Evolutionary conservation across 495 filamentous ascomycete genomes (phyloP), one percentile per base, ranked within the genome.

Genomic region (Aspergillus leporis): DNA sequence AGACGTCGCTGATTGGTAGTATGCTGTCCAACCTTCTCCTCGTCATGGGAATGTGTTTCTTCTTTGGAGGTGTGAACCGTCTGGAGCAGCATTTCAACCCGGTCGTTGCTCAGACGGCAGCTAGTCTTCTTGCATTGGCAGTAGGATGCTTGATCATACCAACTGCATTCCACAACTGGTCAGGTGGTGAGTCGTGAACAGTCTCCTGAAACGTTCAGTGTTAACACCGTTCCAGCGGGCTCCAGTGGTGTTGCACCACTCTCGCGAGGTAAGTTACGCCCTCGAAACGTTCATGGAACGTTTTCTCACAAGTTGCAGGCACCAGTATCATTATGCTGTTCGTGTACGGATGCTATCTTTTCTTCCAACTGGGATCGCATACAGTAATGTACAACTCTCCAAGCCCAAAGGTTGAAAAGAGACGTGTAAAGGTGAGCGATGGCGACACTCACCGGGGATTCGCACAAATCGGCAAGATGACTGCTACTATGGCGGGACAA

Each of bases 1-100:
- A 97, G 71, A 96, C 93, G 0, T 97, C 93, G 3, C 75, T 97
- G 13, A 90, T 97, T 59, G 93, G 93, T 28, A 90, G 85, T 69
- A 96, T 97, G 70, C 75, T 97, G 18, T 96, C 92, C 18, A 97
- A 97, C 69, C 73, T 97, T 51, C 87, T 97, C 5, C 81, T 97
- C 19, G 93, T 97, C 36, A 78, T 97, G 76, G 93, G 93, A 18
- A 93, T 94, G 88, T 92, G 87, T 68, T 97, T 97, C 80, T 91
- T 95, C 74, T 89, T 89, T 51, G 92, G 93, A 31, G 93, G 93
- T 30, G 70, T 94, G 49, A 85, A 88, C 50, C 85, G 93, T 21
- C 60, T 83, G 31, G 89, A 96, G 66, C 93, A 97, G 63, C 86
- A 85, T 69, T 97, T 97, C 82, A 97, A 97, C 75, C 84, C 90